Percentiles rank a stretch among this genome's conserved stretches.
These are phyloP conservation scores for Kodamaea fukazawae DNA, from an alignment of 805 yeast species.

Conservation along the genomic window DNA sequence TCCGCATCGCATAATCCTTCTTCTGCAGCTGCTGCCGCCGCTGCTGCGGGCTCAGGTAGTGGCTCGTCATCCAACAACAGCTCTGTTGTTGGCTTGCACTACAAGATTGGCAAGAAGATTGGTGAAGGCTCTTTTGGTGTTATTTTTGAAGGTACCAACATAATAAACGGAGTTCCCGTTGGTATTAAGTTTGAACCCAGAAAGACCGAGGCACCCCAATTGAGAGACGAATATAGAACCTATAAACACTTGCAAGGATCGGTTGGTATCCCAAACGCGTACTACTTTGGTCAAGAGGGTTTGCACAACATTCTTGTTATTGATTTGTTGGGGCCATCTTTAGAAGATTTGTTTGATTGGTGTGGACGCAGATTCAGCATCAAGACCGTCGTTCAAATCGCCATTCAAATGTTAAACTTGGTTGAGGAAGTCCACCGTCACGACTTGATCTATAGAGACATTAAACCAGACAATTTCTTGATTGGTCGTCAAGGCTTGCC, in stretches of 20 bases:
- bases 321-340: slow-evolving; percentile 74
- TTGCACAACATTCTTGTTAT: slow-evolving; percentile 73
- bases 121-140: slow-evolving; percentile 90
- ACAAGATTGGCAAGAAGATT: slow-evolving; percentile 76
- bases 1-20: slow-evolving; percentile 29
- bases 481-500: slow-evolving; percentile 61
- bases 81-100: slow-evolving; percentile 62
- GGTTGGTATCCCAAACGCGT: slow-evolving; percentile 77
- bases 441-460: slow-evolving; percentile 75
- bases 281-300: slow-evolving; percentile 84
- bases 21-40: slow-evolving; percentile 11
- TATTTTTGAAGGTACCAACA: slow-evolving; percentile 75
- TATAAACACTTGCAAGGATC: slow-evolving; percentile 68
- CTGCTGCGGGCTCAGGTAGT: slow-evolving; percentile 16
- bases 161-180: slow-evolving; percentile 62
- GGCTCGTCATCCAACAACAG: slow-evolving; percentile 24
- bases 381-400: slow-evolving; percentile 70
- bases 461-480: slow-evolving; percentile 79
- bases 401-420: slow-evolving; percentile 73
- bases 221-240: slow-evolving; percentile 77
- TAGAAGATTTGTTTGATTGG: slow-evolving; percentile 86
- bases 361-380: slow-evolving; percentile 73
- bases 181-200: slow-evolving; percentile 83
- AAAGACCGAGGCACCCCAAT: slow-evolving; percentile 79
- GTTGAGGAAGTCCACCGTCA: slow-evolving; percentile 74